These are phyloP conservation scores for Agastache rugosa DNA, from an alignment of 257 asterid species.

Conservation along the genomic window DNA sequence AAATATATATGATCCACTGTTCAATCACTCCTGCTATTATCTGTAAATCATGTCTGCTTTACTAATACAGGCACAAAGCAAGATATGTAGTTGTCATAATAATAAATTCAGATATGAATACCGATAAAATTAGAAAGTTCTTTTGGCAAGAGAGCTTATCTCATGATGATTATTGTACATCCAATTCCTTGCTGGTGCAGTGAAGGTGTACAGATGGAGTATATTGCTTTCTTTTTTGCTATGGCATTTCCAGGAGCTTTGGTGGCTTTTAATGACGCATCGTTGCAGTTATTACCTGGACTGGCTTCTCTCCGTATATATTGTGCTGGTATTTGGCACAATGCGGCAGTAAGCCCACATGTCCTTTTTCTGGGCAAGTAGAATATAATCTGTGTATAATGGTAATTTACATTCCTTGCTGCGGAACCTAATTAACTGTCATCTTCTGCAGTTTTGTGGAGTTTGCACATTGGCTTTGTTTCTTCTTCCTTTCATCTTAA, in stretches of 20 bases:
- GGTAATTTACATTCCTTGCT: slow-evolving; percentile 31
- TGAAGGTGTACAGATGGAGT: slow-evolving; percentile 87
- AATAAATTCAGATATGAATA: too few relatives aligned
- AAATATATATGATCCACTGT: background rate
- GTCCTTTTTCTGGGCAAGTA: slow-evolving; percentile 11
- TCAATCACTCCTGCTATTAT: background rate
- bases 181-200: slow-evolving; percentile 59
- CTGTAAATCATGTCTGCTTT: slow-evolving; percentile 12
- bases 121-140: slow-evolving; percentile 7
- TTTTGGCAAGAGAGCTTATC: slow-evolving; percentile 29
- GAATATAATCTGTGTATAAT: background rate
- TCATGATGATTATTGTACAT: slow-evolving; percentile 45
- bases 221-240: slow-evolving; percentile 80
- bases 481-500: slow-evolving; percentile 62
- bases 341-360: slow-evolving; percentile 67
- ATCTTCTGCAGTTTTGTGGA: slow-evolving; percentile 65
- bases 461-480: slow-evolving; percentile 65
- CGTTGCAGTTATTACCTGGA: slow-evolving; percentile 60
- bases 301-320: slow-evolving; percentile 81
- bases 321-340: slow-evolving; percentile 98
- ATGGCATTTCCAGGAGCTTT: slow-evolving; percentile 89
- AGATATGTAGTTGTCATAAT: background rate
- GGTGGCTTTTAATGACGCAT: slow-evolving; percentile 79
- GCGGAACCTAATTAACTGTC: slow-evolving; percentile 31
- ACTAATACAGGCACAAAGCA: background rate